Evolutionary conservation across 2,329 filamentous ascomycete species (phyloP), one percentile per base, ranked within the genome.

Genomic region (Penicillium hordei): DNA sequence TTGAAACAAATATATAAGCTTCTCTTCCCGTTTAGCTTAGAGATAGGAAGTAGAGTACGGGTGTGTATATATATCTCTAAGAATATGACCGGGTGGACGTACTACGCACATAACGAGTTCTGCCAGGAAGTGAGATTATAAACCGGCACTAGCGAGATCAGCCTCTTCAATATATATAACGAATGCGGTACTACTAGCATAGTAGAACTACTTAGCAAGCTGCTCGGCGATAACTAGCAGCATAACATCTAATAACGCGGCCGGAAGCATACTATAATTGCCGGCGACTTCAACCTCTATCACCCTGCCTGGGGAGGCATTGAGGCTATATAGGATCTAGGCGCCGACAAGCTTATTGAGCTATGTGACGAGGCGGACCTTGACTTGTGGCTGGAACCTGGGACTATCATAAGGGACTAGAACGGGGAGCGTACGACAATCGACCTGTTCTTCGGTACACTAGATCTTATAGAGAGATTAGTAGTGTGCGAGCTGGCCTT

Each of bases 31-130:
- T 38, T 17, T 0, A 38, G 17, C 17, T 1, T 1, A 5, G 34
- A 38, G 34, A 19, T 1, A 9, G 17, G 17, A 3, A 8, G 7
- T 3, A 38, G 34, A 38, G 17, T 17, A 8, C 9, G 34, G 4
- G 34, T 38, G 1, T 38, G 8, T 10, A n/a, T 38, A 38, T 38
- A 38, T 38, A n/a, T 38, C 34, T 38, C 34, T 1, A 38, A 38
- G 7, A 9, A 2, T n/a, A 0, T 1, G 34, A 36, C 33, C 0
- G 1, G 4, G 2, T n/a, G 3, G 34, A n/a, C 17, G 1, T 4
- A 38, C 34, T 10, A 38, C 8, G 34, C 3, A 10, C 1, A n/a
- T 4, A n/a, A 17, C 19, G 17, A 10, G 3, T n/a, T 38, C 1
- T 38, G 4, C 8, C 3, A 38, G 17, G 34, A 38, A 10, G 17